phyloP scores from a whole-genome alignment of 768 basidiomycete genomes.

The Tricholomella constricta region DNA sequence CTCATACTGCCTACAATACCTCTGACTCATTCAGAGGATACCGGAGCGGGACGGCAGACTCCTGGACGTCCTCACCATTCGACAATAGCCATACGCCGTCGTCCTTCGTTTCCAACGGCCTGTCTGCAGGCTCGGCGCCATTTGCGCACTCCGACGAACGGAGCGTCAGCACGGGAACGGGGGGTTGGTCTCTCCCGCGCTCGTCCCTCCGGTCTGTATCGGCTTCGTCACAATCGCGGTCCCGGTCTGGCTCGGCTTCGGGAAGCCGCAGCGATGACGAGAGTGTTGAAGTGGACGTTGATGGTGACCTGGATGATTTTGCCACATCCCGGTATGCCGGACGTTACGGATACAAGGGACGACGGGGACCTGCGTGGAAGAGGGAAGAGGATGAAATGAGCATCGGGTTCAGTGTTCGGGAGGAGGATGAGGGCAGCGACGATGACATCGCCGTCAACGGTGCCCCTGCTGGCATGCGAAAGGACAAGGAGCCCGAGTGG shows the following conservation, averaged over 20 bases:
- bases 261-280: slow-evolving; percentile 35
- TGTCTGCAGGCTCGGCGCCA: background rate
- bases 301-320: slow-evolving; percentile 18
- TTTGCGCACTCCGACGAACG: slow-evolving; percentile 23
- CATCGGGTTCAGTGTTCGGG: slow-evolving; percentile 41
- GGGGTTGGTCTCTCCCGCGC: slow-evolving; percentile 56
- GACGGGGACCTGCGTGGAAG: slow-evolving; percentile 34
- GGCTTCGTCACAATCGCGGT: slow-evolving; percentile 35
- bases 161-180: slow-evolving; percentile 18
- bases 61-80: slow-evolving; percentile 31
- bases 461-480: slow-evolving; percentile 16
- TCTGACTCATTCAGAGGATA: slow-evolving; percentile 19
- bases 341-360: slow-evolving; percentile 21
- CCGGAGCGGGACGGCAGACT: slow-evolving; percentile 31
- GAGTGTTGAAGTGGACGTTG: slow-evolving; percentile 27
- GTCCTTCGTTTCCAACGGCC: slow-evolving; percentile 19
- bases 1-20: slow-evolving; percentile 3
- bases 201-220: slow-evolving; percentile 52
- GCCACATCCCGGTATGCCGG: slow-evolving; percentile 19
- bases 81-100: slow-evolving; percentile 23
- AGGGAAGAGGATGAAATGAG: slow-evolving; percentile 45
- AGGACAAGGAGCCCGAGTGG: slow-evolving; percentile 44
- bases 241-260: slow-evolving; percentile 32
- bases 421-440: slow-evolving; percentile 48
- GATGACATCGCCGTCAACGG: slow-evolving; percentile 22